phyloP scores from a whole-genome alignment of 768 basidiomycete genomes.

The Leccinellum rugosiceps region DNA sequence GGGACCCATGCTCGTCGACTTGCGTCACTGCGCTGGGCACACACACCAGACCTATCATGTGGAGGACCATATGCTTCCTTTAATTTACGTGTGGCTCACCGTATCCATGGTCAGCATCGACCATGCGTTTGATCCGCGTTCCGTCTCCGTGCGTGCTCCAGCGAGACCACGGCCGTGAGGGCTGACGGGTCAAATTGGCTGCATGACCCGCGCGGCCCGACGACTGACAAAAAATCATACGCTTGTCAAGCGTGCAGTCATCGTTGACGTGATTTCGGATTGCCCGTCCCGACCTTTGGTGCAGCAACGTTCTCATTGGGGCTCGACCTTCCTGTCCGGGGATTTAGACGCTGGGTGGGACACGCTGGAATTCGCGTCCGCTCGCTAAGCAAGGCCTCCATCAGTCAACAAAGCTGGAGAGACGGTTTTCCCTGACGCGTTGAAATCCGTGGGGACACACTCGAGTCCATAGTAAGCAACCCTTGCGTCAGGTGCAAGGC shows the following conservation, averaged over 20 bases:
- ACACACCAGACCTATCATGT: not conserved
- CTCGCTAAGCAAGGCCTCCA: conserved; percentile 14
- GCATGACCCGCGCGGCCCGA: not conserved
- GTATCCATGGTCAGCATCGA: conserved; percentile 13
- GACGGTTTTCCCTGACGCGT: conserved; percentile 4
- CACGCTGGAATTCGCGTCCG: not conserved
- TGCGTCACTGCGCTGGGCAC: not conserved
- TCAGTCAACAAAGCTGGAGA: conserved; percentile 6
- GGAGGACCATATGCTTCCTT: conserved; percentile 2
- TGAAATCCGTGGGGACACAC: conserved; percentile 16
- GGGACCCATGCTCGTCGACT: not conserved
- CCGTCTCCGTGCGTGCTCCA: conserved; percentile 16
- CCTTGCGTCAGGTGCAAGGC: conserved; percentile 22
- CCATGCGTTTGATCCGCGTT: conserved; percentile 1
- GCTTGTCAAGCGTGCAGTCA: not conserved
- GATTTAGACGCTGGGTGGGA: conserved; percentile 14
- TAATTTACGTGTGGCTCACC: conserved; percentile 6
- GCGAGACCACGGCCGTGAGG: conserved; percentile 12
- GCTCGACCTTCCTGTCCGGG: conserved; percentile 17
- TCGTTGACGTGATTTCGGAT: conserved; percentile 14
- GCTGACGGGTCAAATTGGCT: conserved; percentile 3
- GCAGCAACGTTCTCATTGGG: not conserved
- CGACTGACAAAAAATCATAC: not conserved
- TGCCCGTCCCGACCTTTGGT: conserved; percentile 7
- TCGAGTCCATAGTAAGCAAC: conserved; percentile 7